A percentile compares a stretch with the other conserved stretches of the same genome.
phyloP scores from a whole-genome alignment of 306 rosid genomes.

The Prunus mira region DNA sequence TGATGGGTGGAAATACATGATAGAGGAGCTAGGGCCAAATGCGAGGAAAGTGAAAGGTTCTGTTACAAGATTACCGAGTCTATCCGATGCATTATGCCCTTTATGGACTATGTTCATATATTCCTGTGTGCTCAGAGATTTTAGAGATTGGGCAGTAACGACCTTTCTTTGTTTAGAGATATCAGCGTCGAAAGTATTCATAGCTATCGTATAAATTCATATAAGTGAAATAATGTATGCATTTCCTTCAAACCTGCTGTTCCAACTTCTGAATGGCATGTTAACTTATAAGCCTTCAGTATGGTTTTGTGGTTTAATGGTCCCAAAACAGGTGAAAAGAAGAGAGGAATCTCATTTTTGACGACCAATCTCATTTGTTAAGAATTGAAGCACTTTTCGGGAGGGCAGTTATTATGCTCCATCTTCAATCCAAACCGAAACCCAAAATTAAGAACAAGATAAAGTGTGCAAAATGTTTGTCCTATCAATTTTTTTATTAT shows the following conservation, averaged over 20 bases:
- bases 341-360: no score
- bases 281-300: background rate
- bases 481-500: no score
- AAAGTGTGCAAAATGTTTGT: no score
- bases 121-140: background rate
- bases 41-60: slow-evolving; percentile 87
- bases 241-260: background rate
- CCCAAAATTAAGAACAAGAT: no score
- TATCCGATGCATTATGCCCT: slow-evolving; percentile 61
- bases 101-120: background rate
- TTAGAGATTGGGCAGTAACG: background rate
- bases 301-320: background rate
- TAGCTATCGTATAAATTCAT: background rate
- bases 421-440: no score
- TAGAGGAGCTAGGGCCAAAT: slow-evolving; percentile 93
- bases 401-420: no score
- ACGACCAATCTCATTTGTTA: no score
- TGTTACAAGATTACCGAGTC: slow-evolving; percentile 75
- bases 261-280: background rate
- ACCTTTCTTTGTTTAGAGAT: background rate
- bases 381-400: no score
- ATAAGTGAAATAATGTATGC: background rate
- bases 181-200: background rate
- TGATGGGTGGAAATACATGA: slow-evolving; percentile 98
- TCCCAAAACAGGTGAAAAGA: no score